phyloP scores from a whole-genome alignment of 805 yeast species.

The Myxozyma lipomycoides region DNA sequence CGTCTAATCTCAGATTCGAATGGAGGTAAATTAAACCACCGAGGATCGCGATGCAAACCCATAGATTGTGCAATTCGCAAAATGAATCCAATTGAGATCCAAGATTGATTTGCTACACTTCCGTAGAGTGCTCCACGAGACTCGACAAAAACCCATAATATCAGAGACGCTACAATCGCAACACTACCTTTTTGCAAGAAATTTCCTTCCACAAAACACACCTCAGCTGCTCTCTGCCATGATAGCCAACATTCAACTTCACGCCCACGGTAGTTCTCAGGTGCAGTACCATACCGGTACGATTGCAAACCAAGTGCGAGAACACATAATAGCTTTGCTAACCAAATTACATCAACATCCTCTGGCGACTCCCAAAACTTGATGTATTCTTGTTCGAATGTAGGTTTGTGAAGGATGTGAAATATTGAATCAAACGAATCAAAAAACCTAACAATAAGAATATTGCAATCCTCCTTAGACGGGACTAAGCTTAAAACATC shows the following conservation, averaged over 20 bases:
- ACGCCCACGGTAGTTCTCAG: slow-evolving; percentile 26
- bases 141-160: slow-evolving; percentile 35
- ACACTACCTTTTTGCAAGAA: slow-evolving; percentile 35
- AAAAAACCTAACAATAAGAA: slow-evolving; percentile 33
- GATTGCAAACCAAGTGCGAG: slow-evolving; percentile 33
- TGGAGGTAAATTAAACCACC: slow-evolving; percentile 34
- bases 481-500: slow-evolving; percentile 34
- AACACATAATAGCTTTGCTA: slow-evolving; percentile 33
- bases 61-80: slow-evolving; percentile 36
- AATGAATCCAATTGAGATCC: slow-evolving; percentile 34
- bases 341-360: slow-evolving; percentile 33
- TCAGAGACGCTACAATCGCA: slow-evolving; percentile 31
- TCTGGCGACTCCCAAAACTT: slow-evolving; percentile 35
- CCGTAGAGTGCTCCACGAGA: slow-evolving; percentile 19
- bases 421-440: slow-evolving; percentile 32
- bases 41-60: slow-evolving; percentile 39
- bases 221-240: slow-evolving; percentile 35
- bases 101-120: slow-evolving; percentile 31
- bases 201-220: slow-evolving; percentile 34
- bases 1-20: slow-evolving; percentile 35
- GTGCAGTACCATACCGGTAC: slow-evolving; percentile 28
- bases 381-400: slow-evolving; percentile 32
- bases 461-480: slow-evolving; percentile 26
- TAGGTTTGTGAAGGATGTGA: slow-evolving; percentile 33
- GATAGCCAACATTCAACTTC: slow-evolving; percentile 28